Evolutionary conservation across 2,329 filamentous ascomycete species (phyloP).

Genomic region (Aphanocladium album): DNA sequence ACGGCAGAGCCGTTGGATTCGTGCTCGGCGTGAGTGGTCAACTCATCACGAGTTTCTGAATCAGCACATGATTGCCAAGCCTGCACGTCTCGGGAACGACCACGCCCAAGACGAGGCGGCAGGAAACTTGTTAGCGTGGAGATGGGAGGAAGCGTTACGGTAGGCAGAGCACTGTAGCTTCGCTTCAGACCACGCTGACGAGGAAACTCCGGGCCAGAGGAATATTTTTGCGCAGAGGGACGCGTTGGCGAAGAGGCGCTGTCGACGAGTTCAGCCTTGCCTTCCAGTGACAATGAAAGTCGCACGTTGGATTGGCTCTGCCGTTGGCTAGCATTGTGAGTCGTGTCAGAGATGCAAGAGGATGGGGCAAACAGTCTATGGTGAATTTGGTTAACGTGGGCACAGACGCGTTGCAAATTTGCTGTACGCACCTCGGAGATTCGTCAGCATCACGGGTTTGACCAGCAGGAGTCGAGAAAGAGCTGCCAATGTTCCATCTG

Average conservation of each 20-base stretch:
- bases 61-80: conserved; percentile 92
- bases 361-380: conserved; percentile 40
- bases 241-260: conserved; percentile 49
- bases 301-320: conserved; percentile 55
- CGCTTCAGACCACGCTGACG: conserved; percentile 56
- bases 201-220: conserved; percentile 43
- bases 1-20: conserved; percentile 75
- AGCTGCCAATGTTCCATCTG: conserved; percentile 50
- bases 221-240: conserved; percentile 56
- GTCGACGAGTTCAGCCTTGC: conserved; percentile 75
- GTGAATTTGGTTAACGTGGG: background rate
- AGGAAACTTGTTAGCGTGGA: conserved; percentile 48
- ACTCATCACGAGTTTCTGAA: conserved; percentile 68
- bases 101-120: conserved; percentile 54
- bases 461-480: conserved; percentile 45
- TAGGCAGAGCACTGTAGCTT: conserved; percentile 63
- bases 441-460: conserved; percentile 36
- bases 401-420: background rate
- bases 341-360: conserved; percentile 37
- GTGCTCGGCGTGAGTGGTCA: conserved; percentile 76
- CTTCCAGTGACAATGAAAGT: conserved; percentile 79
- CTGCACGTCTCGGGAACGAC: conserved; percentile 79
- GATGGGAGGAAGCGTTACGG: conserved; percentile 53
- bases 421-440: conserved; percentile 38
- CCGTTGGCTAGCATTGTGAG: conserved; percentile 27